Evolutionary conservation across 2,329 filamentous ascomycete genomes (phyloP).

Genomic region (Aureobasidium sp.): DNA sequence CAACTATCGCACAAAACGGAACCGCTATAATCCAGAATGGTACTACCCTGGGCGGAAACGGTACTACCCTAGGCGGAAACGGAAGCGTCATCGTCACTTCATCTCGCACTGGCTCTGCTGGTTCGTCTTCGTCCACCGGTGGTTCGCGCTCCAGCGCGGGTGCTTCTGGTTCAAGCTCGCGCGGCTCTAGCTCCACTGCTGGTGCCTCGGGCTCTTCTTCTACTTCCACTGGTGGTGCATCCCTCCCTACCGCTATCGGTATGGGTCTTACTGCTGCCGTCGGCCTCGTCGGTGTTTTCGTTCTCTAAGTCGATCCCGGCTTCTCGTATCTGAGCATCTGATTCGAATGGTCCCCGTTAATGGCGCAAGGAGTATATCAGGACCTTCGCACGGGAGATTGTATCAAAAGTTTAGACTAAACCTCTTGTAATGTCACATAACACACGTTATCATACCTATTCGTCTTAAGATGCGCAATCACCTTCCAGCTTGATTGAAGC

Average conservation of each 20-base stretch:
- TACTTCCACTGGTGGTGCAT: slow-evolving; percentile 19
- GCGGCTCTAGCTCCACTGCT: slow-evolving; percentile 7
- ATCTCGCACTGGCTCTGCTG: neutral
- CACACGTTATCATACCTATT: neutral
- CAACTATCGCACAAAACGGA: neutral
- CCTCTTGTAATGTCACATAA: slow-evolving; percentile 3
- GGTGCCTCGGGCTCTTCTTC: slow-evolving; percentile 12
- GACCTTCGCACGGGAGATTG: neutral
- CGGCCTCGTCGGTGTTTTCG: slow-evolving; percentile 35
- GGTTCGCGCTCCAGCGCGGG: slow-evolving; percentile 2
- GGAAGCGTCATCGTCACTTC: slow-evolving; percentile 5
- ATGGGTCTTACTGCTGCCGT: slow-evolving; percentile 31
- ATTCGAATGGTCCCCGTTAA: neutral
- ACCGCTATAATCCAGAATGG: slow-evolving; percentile 7
- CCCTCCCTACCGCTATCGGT: slow-evolving; percentile 30
- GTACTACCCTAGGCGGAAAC: too few species aligned
- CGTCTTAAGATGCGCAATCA: neutral
- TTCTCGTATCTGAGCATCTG: neutral
- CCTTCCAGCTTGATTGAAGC: neutral
- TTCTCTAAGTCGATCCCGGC: slow-evolving; percentile 24
- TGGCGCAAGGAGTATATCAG: neutral
- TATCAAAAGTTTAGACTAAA: slow-evolving; percentile 7
- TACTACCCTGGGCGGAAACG: slow-evolving; percentile 15
- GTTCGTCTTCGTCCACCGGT: neutral
- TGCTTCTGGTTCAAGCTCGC: neutral